These are phyloP conservation scores for Aspergillus funiculosus DNA, from an alignment of 495 filamentous ascomycete species.

Conservation along the genomic window DNA sequence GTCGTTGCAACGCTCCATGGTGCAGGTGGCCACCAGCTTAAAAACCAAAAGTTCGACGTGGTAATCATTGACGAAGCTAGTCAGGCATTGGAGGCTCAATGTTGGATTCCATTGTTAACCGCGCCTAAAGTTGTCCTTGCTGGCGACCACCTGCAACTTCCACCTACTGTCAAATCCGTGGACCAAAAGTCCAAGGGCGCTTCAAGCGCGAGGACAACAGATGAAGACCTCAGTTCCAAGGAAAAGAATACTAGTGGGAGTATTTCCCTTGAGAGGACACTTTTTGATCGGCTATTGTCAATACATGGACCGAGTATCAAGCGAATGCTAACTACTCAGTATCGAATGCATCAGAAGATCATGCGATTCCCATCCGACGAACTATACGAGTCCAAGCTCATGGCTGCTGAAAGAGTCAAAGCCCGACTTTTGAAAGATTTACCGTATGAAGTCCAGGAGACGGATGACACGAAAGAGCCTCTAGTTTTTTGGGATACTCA, in stretches of 20 bases:
- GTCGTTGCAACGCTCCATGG: constrained; percentile 92
- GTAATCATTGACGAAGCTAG: constrained; percentile 94
- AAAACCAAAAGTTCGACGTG: constrained; percentile 79
- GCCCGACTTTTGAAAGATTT: constrained; percentile 68
- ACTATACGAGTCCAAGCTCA: constrained; percentile 74
- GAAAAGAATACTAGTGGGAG: constrained; percentile 20
- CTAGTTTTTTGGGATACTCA: constrained; percentile 95
- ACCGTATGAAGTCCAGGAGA: constrained; percentile 70
- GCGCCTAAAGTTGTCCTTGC: constrained; percentile 85
- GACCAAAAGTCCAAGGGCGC: constrained; percentile 20
- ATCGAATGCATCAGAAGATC: constrained; percentile 94
- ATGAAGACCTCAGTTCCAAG: constrained; percentile 16
- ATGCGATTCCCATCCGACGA: constrained; percentile 90
- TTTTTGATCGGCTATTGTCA: constrained; percentile 82
- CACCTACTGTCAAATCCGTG: constrained; percentile 83
- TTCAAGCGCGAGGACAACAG: constrained; percentile 22
- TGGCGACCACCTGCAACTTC: constrained; percentile 90
- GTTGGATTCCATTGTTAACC: constrained; percentile 85
- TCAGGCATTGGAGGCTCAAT: constrained; percentile 93
- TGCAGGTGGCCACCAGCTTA: constrained; percentile 78
- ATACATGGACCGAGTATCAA: constrained; percentile 83
- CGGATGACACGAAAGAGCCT: constrained; percentile 82
- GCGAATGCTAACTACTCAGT: constrained; percentile 94
- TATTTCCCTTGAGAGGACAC: constrained; percentile 70
- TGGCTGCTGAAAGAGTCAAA: constrained; percentile 74